Conservation (phyloP, 2,329 filamentous ascomycete species). For the Penicillium hordei region DNA sequence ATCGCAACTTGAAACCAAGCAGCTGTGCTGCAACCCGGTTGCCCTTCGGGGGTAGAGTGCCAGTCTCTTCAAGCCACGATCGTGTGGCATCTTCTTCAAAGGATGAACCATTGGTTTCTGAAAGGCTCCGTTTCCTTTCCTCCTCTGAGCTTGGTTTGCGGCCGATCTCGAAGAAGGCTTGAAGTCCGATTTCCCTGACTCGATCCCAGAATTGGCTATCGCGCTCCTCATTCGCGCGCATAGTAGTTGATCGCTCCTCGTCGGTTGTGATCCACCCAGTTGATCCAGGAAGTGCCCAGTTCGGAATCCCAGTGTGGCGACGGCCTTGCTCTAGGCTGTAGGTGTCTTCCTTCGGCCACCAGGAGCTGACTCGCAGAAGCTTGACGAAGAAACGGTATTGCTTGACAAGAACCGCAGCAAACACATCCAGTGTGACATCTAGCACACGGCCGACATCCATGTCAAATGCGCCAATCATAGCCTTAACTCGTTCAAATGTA, state of each 20-base stretch:
- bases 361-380: conserved; percentile 84
- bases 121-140: conserved; percentile 52
- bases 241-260: conserved; percentile 64
- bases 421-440: conserved; percentile 92
- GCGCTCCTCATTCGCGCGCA: conserved; percentile 59
- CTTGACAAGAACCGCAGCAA: conserved; percentile 88
- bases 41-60: conserved; percentile 77
- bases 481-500: conserved; percentile 89
- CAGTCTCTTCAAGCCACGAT: conserved; percentile 78
- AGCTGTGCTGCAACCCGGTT: conserved; percentile 92
- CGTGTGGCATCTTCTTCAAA: conserved; percentile 59
- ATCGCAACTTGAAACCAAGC: conserved; percentile 93
- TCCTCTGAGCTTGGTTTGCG: conserved; percentile 64
- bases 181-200: conserved; percentile 71
- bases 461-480: conserved; percentile 93
- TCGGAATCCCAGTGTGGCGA: conserved; percentile 66
- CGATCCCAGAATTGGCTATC: conserved; percentile 79
- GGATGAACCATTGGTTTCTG: conserved; percentile 38
- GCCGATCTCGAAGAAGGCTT: conserved; percentile 88
- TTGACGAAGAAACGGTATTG: conserved; percentile 94
- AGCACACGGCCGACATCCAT: conserved; percentile 92
- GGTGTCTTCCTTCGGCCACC: conserved; percentile 79
- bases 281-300: conserved; percentile 78
- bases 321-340: conserved; percentile 32
- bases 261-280: conserved; percentile 63